Evolutionary conservation across 2,329 filamentous ascomycete genomes (phyloP), one percentile per base, ranked within the genome.

Genomic region (Spiromastix sp.): DNA sequence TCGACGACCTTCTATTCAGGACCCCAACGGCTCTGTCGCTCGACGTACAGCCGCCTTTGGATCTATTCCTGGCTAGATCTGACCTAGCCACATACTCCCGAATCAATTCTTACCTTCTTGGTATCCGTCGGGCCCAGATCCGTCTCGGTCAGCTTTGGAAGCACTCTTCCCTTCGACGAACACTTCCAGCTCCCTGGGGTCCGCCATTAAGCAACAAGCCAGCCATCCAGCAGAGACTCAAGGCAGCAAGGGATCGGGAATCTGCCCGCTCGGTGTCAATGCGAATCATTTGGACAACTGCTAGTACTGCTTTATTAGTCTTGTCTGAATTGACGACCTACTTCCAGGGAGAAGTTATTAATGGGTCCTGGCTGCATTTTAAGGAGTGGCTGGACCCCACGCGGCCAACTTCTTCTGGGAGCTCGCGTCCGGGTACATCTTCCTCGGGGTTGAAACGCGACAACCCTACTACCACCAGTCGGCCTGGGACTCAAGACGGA

Each of bases 81-180:
- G 87, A 96, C 49, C 62, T 93, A 8, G 72, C 81, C 32, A 73
- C 75, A 1, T 98, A 96, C 57, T 82, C 85, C 0, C 71, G 71
- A n/a, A 79, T 95, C 42, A 86, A 93, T 55, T 74, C 85, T 2
- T 96, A 95, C 48, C 72, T 98, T 0, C 65, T 95, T 7, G 82
- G 85, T 1, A 78, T 96, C 43, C 80, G 85, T 34, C 77, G 87
- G 39, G 84, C 86, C 3, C 86, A 95, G 53, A 74, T 94, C 11
- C 80, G 83, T 24, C 69, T 96, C 2, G 82, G 84, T 1, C 77
- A 84, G 46, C 64, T 96, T 2, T 96, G 91, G 87, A 87, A 85
- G 54, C 79, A 83, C 42, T 85, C 80, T 4, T 74, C 77, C 2
- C 72, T 93, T 32, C 74, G 89, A 31, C 74, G 83, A 44, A 79